These are phyloP conservation scores for Peribolospora kevripleyi DNA, from an alignment of 768 basidiomycete genomes.

Conservation along the genomic window DNA sequence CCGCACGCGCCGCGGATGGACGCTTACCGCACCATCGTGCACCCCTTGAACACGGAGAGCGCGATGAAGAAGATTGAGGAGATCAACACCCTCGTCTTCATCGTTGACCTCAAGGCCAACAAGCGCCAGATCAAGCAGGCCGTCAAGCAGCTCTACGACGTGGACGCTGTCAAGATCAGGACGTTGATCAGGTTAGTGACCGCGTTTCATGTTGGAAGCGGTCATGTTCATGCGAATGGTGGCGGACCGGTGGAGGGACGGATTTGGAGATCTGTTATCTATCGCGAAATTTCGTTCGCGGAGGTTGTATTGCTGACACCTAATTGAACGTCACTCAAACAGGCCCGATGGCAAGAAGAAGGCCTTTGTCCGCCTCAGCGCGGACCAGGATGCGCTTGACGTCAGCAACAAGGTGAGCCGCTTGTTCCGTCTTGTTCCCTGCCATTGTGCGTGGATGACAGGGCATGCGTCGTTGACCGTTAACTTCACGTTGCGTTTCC, in stretches of 20 bases:
- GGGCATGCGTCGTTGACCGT: not conserved
- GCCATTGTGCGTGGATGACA: not conserved
- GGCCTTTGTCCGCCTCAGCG: constrained; percentile 83
- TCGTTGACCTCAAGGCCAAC: constrained; percentile 83
- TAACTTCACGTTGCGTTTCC: not conserved
- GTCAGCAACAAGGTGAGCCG: constrained; percentile 77
- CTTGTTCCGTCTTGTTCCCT: not conserved
- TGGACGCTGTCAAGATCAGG: constrained; percentile 87
- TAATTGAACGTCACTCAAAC: not conserved
- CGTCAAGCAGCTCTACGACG: constrained; percentile 96
- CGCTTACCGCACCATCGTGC: constrained; percentile 79
- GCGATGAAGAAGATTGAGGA: constrained; percentile 99
- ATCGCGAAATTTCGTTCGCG: not conserved
- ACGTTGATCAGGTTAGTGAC: constrained; percentile 75
- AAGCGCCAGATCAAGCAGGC: constrained; percentile 99
- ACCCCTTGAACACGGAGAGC: constrained; percentile 29
- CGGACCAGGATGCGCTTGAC: constrained; percentile 91
- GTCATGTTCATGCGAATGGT: not conserved
- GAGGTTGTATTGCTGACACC: not conserved
- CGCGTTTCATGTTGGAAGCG: not conserved
- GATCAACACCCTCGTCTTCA: constrained; percentile 96
- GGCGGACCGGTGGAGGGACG: not conserved
- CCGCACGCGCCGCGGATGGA: constrained; percentile 87
- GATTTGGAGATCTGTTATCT: too few species aligned
- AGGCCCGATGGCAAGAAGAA: constrained; percentile 99